A percentile compares a stretch with the other conserved stretches of the same genome.
Conservation (phyloP, 371 early-diverging fungal genomes). For the Mucor velutinosus region DNA sequence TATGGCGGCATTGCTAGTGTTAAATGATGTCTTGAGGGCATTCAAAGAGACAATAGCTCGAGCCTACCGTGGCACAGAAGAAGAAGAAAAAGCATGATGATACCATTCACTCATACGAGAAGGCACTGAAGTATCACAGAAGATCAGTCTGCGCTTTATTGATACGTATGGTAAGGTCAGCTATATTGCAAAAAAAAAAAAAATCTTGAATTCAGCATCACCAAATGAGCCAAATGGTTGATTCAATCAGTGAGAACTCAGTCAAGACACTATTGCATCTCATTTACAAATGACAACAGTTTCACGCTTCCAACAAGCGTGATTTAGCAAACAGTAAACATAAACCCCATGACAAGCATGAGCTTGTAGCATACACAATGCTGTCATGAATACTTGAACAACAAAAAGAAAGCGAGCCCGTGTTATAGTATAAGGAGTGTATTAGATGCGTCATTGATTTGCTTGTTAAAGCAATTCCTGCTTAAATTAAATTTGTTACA, state of each 20-base stretch:
- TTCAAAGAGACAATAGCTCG: not conserved
- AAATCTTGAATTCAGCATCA: no score
- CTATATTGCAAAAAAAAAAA: no score
- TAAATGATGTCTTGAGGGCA: not conserved
- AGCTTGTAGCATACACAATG: not conserved
- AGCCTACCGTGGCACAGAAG: not conserved
- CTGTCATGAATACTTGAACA: not conserved
- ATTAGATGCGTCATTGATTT: not conserved
- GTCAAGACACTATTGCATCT: not conserved
- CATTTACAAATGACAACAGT: no score
- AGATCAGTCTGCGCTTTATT: not conserved
- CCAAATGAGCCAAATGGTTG: not conserved
- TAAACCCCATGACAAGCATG: not conserved
- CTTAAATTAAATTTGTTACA: not conserved
- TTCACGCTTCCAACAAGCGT: not conserved
- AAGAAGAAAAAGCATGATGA: not conserved
- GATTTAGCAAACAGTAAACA: not conserved
- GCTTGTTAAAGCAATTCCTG: not conserved
- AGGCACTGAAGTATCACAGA: not conserved
- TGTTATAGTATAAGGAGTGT: not conserved
- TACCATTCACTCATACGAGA: not conserved
- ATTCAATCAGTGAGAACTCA: not conserved
- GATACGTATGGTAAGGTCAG: no score
- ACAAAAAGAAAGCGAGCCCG: not conserved
- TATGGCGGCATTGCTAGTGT: not conserved